Evolutionary conservation across 495 filamentous ascomycete species (phyloP).

Genomic region (Penicillium arizonense): DNA sequence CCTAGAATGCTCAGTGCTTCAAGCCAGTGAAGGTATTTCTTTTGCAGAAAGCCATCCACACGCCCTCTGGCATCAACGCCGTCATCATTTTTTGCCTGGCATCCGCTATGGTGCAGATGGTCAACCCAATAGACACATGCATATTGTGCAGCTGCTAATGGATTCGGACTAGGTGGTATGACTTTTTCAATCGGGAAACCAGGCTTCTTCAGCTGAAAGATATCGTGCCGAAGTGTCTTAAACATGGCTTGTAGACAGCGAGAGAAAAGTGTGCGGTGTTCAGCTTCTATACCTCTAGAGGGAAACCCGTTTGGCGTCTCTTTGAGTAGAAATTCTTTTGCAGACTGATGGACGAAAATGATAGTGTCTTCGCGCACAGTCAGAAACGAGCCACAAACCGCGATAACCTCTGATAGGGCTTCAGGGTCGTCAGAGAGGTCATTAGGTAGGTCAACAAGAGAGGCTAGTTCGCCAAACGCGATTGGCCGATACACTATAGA

Average conservation of each 20-base stretch:
- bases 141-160: slow-evolving; percentile 23
- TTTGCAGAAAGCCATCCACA: slow-evolving; percentile 18
- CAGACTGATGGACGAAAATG: slow-evolving; percentile 44
- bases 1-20: slow-evolving; percentile 31
- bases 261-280: slow-evolving; percentile 29
- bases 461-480: slow-evolving; percentile 20
- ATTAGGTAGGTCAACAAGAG: slow-evolving; percentile 12
- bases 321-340: slow-evolving; percentile 33
- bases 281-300: slow-evolving; percentile 6
- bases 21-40: slow-evolving; percentile 35
- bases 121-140: slow-evolving; percentile 41
- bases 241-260: slow-evolving; percentile 22
- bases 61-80: slow-evolving; percentile 5
- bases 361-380: slow-evolving; percentile 25
- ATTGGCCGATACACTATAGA: slow-evolving; percentile 26
- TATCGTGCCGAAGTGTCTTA: slow-evolving; percentile 17
- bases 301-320: slow-evolving; percentile 10
- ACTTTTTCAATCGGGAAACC: slow-evolving; percentile 5
- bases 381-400: slow-evolving; percentile 18
- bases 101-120: slow-evolving; percentile 20
- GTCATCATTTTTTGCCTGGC: no score
- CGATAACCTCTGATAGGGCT: slow-evolving; percentile 10
- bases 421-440: not conserved
- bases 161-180: slow-evolving; percentile 2
- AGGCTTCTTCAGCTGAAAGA: slow-evolving; percentile 13